These are phyloP conservation scores for Calonectria crousiana DNA, from an alignment of 2,329 filamentous ascomycete genomes.

Conservation along the genomic window DNA sequence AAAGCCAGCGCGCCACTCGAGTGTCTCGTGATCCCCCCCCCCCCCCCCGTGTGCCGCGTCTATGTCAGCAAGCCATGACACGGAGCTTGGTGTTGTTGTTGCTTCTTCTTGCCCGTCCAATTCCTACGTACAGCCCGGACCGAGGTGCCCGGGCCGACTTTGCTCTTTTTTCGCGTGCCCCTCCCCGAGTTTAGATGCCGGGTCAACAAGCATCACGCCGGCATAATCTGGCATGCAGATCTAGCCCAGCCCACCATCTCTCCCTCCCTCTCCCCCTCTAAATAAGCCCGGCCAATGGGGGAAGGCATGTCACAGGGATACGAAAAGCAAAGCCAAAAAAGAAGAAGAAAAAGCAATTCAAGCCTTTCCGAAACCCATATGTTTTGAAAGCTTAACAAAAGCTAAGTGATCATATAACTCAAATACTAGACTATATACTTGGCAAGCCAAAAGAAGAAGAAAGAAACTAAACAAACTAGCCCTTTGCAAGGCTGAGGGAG, in stretches of 20 bases:
- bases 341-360: background rate
- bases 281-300: background rate
- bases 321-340: background rate
- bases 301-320: background rate
- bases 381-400: background rate
- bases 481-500: constrained; percentile 14
- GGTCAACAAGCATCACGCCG: background rate
- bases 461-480: background rate
- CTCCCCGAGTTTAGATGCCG: background rate
- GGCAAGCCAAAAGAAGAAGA: no score
- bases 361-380: background rate
- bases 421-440: no score
- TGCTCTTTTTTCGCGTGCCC: background rate
- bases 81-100: background rate
- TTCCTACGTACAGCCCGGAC: background rate
- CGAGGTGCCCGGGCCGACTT: background rate
- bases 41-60: background rate
- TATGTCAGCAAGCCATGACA: background rate
- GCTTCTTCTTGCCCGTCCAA: background rate
- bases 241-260: background rate
- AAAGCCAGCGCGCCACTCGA: background rate
- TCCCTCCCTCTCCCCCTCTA: background rate
- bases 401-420: no score
- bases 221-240: constrained; percentile 19
- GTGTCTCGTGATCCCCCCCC: background rate